Percentiles rank a stretch among this genome's conserved stretches.
Evolutionary conservation across 2,329 filamentous ascomycete species (phyloP).

Genomic region (Ophiostoma himal-ulmi): DNA sequence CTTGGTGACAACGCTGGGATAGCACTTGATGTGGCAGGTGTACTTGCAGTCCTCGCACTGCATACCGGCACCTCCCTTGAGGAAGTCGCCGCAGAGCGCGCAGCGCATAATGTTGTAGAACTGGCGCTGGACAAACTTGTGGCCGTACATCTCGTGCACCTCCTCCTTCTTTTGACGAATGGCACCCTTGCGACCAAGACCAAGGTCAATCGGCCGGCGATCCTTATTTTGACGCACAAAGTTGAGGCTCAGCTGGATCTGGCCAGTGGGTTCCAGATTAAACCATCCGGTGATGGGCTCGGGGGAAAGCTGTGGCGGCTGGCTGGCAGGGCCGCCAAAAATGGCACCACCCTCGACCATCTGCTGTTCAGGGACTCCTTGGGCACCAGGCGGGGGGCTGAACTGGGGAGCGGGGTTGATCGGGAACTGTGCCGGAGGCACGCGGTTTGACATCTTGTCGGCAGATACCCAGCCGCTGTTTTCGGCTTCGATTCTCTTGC

Average conservation of each 20-base stretch:
- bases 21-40: conserved; percentile 97
- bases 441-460: conserved; percentile 66
- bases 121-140: conserved; percentile 97
- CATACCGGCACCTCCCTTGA: conserved; percentile 98
- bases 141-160: conserved; percentile 95
- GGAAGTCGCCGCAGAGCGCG: conserved; percentile 92
- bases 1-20: conserved; percentile 93
- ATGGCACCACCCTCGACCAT: conserved; percentile 24
- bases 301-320: conserved; percentile 47
- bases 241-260: conserved; percentile 84
- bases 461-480: conserved; percentile 95
- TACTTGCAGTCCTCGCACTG: conserved; percentile 99
- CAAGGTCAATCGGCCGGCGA: conserved; percentile 74
- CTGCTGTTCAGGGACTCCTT: conserved; percentile 31
- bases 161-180: conserved; percentile 97
- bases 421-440: conserved; percentile 52
- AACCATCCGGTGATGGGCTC: conserved; percentile 89
- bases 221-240: conserved; percentile 89
- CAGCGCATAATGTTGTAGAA: conserved; percentile 99
- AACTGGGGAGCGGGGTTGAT: conserved; percentile 45
- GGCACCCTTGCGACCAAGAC: conserved; percentile 88
- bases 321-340: conserved; percentile 29
- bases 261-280: conserved; percentile 86
- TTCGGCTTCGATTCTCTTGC: conserved; percentile 94
- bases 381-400: conserved; percentile 41